Conservation (phyloP, 2,329 filamentous ascomycete genomes). For the Alternaria hordeiaustralica region DNA sequence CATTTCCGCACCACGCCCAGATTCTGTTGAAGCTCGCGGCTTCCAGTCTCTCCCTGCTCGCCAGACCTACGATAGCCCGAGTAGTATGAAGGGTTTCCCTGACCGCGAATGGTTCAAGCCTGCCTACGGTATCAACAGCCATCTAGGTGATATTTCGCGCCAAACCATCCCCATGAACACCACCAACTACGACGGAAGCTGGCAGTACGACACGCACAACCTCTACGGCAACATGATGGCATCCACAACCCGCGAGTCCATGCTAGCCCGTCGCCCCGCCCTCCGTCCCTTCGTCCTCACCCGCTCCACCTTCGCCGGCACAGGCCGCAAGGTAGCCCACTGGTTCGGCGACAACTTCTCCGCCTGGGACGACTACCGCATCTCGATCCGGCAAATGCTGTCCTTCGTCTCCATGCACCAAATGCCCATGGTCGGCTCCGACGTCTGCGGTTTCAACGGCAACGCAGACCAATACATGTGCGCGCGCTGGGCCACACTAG, state of each 20-base stretch:
- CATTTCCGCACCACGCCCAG: neutral
- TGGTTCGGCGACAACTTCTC: conserved; percentile 66
- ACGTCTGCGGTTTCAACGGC: conserved; percentile 78
- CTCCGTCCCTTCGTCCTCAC: conserved; percentile 75
- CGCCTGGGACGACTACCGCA: conserved; percentile 54
- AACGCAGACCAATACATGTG: conserved; percentile 73
- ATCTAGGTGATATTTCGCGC: conserved; percentile 54
- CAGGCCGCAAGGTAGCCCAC: conserved; percentile 65
- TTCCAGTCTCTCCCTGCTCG: conserved; percentile 13
- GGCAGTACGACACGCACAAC: conserved; percentile 79
- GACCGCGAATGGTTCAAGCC: conserved; percentile 69
- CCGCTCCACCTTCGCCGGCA: conserved; percentile 76
- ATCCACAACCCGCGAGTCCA: conserved; percentile 66
- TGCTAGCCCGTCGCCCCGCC: conserved; percentile 68
- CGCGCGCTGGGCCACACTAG: conserved; percentile 75
- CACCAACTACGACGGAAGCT: conserved; percentile 69
- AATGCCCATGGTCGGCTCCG: conserved; percentile 59
- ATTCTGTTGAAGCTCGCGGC: neutral
- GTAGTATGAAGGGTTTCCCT: conserved; percentile 64
- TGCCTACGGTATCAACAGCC: conserved; percentile 70
- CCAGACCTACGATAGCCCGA: conserved; percentile 26
- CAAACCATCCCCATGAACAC: conserved; percentile 69
- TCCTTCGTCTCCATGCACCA: conserved; percentile 57
- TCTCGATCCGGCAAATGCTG: conserved; percentile 52
- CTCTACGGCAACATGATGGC: conserved; percentile 81